Evolutionary conservation across 768 basidiomycete species (phyloP), one percentile per base, ranked within the genome.

Genomic region (Lactifluus subvellereus): DNA sequence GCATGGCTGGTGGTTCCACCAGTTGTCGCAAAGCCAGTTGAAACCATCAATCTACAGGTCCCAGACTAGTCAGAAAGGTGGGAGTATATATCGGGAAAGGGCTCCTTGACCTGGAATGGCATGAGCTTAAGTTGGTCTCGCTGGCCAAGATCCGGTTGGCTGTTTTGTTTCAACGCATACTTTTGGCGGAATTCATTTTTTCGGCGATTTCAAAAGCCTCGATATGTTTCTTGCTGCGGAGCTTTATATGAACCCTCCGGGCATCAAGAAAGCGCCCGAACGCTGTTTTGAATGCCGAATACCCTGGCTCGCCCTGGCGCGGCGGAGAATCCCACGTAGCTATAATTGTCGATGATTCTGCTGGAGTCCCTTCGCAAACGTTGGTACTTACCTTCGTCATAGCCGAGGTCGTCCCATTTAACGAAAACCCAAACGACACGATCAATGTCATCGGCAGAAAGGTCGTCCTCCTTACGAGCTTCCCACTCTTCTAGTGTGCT

Each of bases 261-360:
- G 91, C 84, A 16, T 74, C 75, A 7, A 96, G 70, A 71, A 84
- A 96, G 40, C 80, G 78, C 42, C 72, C 66, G 70, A 97, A 85
- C 5, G 93, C 95, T 2, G 69, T 73, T 63, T 81, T 74, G 71
- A 88, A 98, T 0, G 85, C 83, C 0, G 76, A 69, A 74, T 89
- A 89, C 8, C 80, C 79, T 1, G 75, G 69, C 54, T 87, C 86
- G 18, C 74, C 78, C 8, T 66, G 70, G 9, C 80, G 81, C 40
- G 93, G 92, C 1, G 95, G 93, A 18, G 93, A 84, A 74, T 97
- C 94, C 91, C 93, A 96, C 11, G 89, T 86, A n/a, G 91, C 94
- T 96, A 68, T 18, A 40, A 51, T 14, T 20, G 42, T 33, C 14
- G 45, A 52, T 20, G 40, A 59, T 48, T 10, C 59, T n/a, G 18